Percentiles rank a stretch among this genome's conserved stretches.
Conservation (phyloP, 2,329 filamentous ascomycete species). For the Monosporascus sp. region DNA sequence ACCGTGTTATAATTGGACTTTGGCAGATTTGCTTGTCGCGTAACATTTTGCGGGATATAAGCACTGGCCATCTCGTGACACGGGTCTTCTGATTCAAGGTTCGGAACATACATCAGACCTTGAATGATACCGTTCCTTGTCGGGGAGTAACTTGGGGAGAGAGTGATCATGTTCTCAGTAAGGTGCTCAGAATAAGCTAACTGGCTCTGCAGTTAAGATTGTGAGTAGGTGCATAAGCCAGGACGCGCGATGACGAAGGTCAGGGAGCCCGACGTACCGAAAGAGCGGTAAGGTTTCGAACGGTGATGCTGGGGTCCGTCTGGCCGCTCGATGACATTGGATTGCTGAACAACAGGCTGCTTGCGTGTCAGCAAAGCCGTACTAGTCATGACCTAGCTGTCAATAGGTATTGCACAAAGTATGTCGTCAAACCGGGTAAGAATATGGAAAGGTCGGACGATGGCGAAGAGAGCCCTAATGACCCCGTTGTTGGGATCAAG, state of each 20-base stretch:
- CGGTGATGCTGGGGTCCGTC: constrained; percentile 47
- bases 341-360: constrained; percentile 56
- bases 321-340: constrained; percentile 47
- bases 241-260: not conserved
- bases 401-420: not conserved
- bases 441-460: not conserved
- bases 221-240: constrained; percentile 13
- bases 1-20: constrained; percentile 67
- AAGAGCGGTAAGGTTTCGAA: constrained; percentile 52
- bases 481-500: too few species aligned
- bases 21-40: constrained; percentile 64
- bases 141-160: constrained; percentile 63
- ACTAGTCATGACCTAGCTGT: not conserved
- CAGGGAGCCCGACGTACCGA: constrained; percentile 38
- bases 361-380: constrained; percentile 9
- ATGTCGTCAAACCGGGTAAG: not conserved
- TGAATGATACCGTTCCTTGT: constrained; percentile 57
- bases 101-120: constrained; percentile 82
- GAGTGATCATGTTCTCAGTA: constrained; percentile 62
- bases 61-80: constrained; percentile 59
- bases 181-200: constrained; percentile 50
- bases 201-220: constrained; percentile 26
- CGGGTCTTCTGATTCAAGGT: constrained; percentile 49
- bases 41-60: constrained; percentile 72
- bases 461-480: too few species aligned